phyloP scores from a whole-genome alignment of 139 green algal species.

The Coccomyxa sp. region DNA sequence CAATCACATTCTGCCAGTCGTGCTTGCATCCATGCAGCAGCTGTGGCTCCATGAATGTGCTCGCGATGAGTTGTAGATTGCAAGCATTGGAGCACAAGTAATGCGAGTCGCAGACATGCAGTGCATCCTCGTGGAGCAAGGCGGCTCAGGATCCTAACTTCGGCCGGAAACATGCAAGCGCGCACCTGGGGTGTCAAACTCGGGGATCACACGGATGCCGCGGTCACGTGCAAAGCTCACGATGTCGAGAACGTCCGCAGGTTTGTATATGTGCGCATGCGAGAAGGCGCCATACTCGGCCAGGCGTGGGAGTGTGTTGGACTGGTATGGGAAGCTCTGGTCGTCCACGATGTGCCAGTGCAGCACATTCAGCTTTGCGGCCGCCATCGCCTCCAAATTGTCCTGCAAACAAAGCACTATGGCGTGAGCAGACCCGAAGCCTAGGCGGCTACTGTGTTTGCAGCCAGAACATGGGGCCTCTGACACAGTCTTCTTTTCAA shows the following conservation, averaged over 20 bases:
- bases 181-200: conserved; percentile 52
- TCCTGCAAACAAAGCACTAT: conserved; percentile 1
- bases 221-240: conserved; percentile 37
- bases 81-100: no score
- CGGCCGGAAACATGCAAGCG: no score
- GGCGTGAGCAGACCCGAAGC: background rate
- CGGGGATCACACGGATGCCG: conserved; percentile 53
- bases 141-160: background rate
- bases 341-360: conserved; percentile 65
- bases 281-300: conserved; percentile 22
- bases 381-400: conserved; percentile 53
- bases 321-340: conserved; percentile 35
- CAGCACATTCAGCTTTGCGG: conserved; percentile 56
- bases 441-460: background rate
- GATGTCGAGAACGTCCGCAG: conserved; percentile 28
- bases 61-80: no score
- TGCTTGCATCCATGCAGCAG: no score
- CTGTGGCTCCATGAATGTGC: no score
- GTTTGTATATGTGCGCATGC: conserved; percentile 21
- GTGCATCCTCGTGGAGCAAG: background rate
- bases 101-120: no score
- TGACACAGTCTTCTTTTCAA: no score
- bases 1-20: no score
- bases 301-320: conserved; percentile 22
- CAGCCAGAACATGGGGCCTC: background rate